Percentiles rank a stretch among this genome's conserved stretches.
Conservation (phyloP, 2,329 filamentous ascomycete species). For the Annulohypoxylon truncatum region DNA sequence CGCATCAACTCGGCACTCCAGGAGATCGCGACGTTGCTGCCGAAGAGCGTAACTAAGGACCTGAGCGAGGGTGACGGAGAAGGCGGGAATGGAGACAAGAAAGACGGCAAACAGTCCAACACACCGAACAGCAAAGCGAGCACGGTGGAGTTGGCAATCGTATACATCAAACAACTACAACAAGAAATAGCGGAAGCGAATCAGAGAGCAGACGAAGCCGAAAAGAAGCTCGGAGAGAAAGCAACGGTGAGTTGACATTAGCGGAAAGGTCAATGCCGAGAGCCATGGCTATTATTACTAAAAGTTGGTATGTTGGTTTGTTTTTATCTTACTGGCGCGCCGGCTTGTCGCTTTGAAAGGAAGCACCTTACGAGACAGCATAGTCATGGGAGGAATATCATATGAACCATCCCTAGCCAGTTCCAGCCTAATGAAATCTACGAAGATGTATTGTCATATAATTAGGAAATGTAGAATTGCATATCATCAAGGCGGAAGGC, state of each 20-base stretch:
- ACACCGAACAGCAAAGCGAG: conserved; percentile 90
- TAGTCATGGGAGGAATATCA: conserved; percentile 22
- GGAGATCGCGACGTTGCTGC: conserved; percentile 89
- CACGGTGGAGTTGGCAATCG: conserved; percentile 96
- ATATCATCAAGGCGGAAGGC: conserved; percentile 6
- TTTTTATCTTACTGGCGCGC: conserved; percentile 10
- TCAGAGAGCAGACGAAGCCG: conserved; percentile 71
- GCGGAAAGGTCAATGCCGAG: conserved; percentile 1
- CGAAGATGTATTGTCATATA: conserved; percentile 16
- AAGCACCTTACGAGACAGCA: conserved; percentile 10
- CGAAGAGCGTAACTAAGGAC: conserved; percentile 62
- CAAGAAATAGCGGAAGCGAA: conserved; percentile 76
- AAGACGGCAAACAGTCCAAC: conserved; percentile 56
- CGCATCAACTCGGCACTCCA: conserved; percentile 94
- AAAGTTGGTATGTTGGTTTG: conserved; percentile 21
- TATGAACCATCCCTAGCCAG: conserved; percentile 23
- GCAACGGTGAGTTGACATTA: conserved; percentile 26
- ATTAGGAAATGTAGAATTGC: conserved; percentile 4
- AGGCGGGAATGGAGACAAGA: conserved; percentile 56
- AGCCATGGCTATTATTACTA: conserved; percentile 4
- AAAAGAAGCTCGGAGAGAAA: conserved; percentile 65
- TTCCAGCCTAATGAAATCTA: conserved; percentile 25
- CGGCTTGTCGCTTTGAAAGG: conserved; percentile 19
- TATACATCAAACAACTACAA: conserved; percentile 90
- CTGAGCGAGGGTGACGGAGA: conserved; percentile 59